phyloP scores from a whole-genome alignment of 805 yeast species.

The Kuraishia cidri region DNA sequence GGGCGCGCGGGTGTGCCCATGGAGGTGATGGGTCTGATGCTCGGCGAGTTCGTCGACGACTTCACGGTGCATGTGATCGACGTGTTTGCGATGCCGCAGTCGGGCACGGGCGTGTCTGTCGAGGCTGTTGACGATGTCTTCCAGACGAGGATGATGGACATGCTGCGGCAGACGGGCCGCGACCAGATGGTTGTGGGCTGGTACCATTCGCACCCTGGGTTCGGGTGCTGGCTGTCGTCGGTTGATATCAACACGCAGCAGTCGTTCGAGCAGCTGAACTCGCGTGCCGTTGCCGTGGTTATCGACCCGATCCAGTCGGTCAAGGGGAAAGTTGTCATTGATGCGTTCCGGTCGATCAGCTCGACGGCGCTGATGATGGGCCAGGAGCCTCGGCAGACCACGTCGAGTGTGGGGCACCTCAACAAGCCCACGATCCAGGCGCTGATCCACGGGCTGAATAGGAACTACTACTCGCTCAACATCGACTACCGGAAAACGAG shows the following conservation, averaged over 20 bases:
- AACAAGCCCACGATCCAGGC: constrained; percentile 97
- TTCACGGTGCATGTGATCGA: constrained; percentile 95
- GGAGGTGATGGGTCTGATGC: constrained; percentile 94
- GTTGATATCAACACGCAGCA: constrained; percentile 98
- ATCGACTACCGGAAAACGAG: constrained; percentile 91
- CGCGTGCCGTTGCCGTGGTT: constrained; percentile 96
- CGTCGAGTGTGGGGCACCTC: constrained; percentile 90
- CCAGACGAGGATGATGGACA: constrained; percentile 99
- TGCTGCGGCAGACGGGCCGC: constrained; percentile 98
- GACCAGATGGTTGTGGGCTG: constrained; percentile 99
- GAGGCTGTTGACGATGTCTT: constrained; percentile 99
- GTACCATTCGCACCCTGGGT: constrained; percentile 99
- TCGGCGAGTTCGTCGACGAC: constrained; percentile 96
- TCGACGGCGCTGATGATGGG: constrained; percentile 87
- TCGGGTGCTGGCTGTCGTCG: constrained; percentile 98
- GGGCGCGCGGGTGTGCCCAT: constrained; percentile 86
- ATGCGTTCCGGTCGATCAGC: constrained; percentile 92
- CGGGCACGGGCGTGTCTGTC: constrained; percentile 95
- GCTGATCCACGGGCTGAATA: constrained; percentile 90
- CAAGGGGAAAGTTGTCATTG: constrained; percentile 97
- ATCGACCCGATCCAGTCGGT: constrained; percentile 98
- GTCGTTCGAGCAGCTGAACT: constrained; percentile 92
- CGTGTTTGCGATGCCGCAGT: constrained; percentile 98
- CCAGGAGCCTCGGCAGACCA: constrained; percentile 96
- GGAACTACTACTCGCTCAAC: constrained; percentile 92